Evolutionary conservation across 176 grass and related monocot genomes (phyloP), one percentile per base, ranked within the genome.

Genomic region (Dendrocalamus sinicus): DNA sequence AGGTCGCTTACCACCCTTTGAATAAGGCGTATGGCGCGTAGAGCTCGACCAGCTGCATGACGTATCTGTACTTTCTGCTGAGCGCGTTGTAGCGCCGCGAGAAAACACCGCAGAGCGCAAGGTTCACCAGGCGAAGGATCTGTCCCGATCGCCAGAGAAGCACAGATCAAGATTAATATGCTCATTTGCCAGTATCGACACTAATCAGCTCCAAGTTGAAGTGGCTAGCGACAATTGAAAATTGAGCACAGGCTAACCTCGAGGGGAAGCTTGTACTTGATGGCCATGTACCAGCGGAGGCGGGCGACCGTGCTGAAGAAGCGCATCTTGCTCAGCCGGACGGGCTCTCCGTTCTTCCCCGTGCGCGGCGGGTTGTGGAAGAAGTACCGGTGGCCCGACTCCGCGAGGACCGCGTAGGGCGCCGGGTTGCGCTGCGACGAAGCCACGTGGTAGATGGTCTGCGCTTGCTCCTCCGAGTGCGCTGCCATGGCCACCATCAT

Each of bases 211-310:
- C 52, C 52, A 54, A 7, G 57, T 23, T 60, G 57, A 30, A 64
- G 6, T 9, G 11, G 3, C 13, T 11, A 5, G 24, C 9, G 1
- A 30, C 61, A 14, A 54, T 0, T 19, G 52, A 30, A 1, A n/a
- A 30, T 60, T 20, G 17, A 8, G 54, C 57, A 23, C 39, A 43
- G 12, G 28, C 37, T 39, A 22, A 83, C 83, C 83, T 87, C 83
- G 40, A 92, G 71, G 12, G 92, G 89, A 8, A 91, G 86, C 80
- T 73, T 91, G 81, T 84, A 91, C 13, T 77, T 50, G 67, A 94
- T 6, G 85, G 54, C 76, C 89, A 91, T 87, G 72, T 91, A 87
- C 0, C 24, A 12, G 9, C 54, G 77, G 71, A 94, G 89, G 51
- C 35, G 13, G 1, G 14, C 1, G 4, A 89, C 8, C 1, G 61